Evolutionary conservation across 768 basidiomycete genomes (phyloP).

Genomic region (Mrakia gelida): DNA sequence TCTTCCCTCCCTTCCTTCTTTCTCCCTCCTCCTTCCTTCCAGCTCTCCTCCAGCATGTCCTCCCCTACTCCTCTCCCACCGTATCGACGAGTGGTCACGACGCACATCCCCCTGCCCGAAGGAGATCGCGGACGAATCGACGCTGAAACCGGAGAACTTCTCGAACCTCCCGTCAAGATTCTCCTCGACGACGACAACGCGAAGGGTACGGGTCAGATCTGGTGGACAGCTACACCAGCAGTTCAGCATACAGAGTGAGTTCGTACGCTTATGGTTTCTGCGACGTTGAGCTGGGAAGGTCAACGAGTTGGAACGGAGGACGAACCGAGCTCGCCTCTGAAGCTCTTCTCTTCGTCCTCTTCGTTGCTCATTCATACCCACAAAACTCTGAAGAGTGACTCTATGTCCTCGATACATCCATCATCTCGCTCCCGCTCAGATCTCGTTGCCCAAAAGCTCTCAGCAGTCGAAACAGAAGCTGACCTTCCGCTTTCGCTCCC

Average conservation of each 20-base stretch:
- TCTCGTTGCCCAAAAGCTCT: no score
- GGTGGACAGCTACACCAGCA: slow-evolving; percentile 15
- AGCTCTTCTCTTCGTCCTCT: background rate
- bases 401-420: no score
- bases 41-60: background rate
- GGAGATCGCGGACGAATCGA: background rate
- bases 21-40: no score
- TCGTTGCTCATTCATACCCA: background rate
- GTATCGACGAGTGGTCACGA: slow-evolving; percentile 16
- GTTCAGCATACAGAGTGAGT: slow-evolving; percentile 7
- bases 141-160: background rate
- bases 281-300: no score
- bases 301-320: background rate
- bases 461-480: background rate
- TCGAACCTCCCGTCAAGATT: slow-evolving; percentile 23
- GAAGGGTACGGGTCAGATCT: slow-evolving; percentile 6
- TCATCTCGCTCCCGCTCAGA: no score
- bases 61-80: slow-evolving; percentile 13
- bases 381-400: no score
- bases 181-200: slow-evolving; percentile 19
- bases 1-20: background rate
- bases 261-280: background rate
- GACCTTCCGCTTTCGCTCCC: background rate
- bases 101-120: background rate
- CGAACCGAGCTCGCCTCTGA: background rate